Percentiles rank a stretch among this genome's conserved stretches.
phyloP scores from a whole-genome alignment of 768 basidiomycete species.

The Pleurotus tuoliensis region DNA sequence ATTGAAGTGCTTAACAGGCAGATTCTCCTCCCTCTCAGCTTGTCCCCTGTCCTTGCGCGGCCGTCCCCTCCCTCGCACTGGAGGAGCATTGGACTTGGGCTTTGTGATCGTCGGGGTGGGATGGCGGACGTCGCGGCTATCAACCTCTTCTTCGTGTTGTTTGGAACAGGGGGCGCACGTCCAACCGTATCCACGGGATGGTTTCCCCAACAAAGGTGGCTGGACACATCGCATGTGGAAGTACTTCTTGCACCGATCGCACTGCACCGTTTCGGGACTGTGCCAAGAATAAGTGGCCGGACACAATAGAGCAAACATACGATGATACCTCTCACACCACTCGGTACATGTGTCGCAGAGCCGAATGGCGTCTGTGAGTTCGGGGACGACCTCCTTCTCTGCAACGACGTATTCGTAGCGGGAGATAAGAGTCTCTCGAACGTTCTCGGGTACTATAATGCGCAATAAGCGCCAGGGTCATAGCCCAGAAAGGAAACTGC shows the following conservation, averaged over 20 bases:
- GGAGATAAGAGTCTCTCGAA: constrained; percentile 69
- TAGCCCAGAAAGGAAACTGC: constrained; percentile 26
- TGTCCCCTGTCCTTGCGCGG: constrained; percentile 72
- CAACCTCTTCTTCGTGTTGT: constrained; percentile 82
- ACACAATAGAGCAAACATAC: constrained; percentile 9
- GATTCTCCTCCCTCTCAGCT: constrained; percentile 74
- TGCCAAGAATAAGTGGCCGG: constrained; percentile 16
- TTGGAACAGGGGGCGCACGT: constrained; percentile 92
- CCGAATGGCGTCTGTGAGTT: constrained; percentile 82
- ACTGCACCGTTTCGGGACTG: constrained; percentile 82
- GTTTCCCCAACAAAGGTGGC: constrained; percentile 86
- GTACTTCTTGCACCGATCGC: constrained; percentile 87
- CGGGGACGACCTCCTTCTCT: constrained; percentile 89
- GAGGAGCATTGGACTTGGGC: constrained; percentile 68
- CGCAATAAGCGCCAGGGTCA: background rate
- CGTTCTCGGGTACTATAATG: constrained; percentile 69
- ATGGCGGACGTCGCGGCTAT: constrained; percentile 67
- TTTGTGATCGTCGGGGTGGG: constrained; percentile 43
- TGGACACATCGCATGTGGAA: constrained; percentile 96
- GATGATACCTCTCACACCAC: constrained; percentile 81
- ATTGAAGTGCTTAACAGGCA: constrained; percentile 79
- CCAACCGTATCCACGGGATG: constrained; percentile 96
- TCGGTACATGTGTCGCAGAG: constrained; percentile 81
- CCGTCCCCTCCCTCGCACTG: constrained; percentile 67
- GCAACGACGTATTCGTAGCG: constrained; percentile 95